These are phyloP conservation scores for Pseudoneurospora amorphoporcata DNA, from an alignment of 495 filamentous ascomycete genomes.

Conservation along the genomic window DNA sequence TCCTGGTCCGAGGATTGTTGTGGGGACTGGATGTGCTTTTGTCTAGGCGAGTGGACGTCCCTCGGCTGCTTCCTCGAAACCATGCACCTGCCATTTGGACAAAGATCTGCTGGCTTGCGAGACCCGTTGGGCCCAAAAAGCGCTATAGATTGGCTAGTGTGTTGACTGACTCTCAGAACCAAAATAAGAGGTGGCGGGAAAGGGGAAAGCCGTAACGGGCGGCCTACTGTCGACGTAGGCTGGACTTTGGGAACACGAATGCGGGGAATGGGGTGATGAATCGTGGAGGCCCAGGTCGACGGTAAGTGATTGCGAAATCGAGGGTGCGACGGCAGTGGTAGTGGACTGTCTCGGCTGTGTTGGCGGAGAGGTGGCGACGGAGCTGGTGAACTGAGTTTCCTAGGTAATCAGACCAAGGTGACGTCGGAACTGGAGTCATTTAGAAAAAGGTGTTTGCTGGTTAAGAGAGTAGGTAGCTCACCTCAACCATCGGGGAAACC, in stretches of 20 bases:
- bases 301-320: neutral
- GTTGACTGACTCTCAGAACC: neutral
- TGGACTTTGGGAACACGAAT: neutral
- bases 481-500: too few species aligned
- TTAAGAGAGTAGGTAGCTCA: too few species aligned
- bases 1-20: neutral
- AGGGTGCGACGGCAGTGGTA: neutral
- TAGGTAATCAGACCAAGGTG: neutral
- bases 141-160: neutral
- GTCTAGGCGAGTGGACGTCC: neutral
- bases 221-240: too few species aligned
- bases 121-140: neutral
- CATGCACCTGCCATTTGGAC: neutral
- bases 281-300: neutral
- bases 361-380: neutral
- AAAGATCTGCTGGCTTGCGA: neutral
- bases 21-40: neutral
- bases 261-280: neutral
- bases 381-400: neutral
- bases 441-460: neutral
- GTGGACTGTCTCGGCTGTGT: neutral
- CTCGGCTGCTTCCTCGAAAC: neutral
- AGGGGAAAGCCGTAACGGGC: neutral
- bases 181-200: neutral
- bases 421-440: neutral